Percentiles rank a stretch among this genome's conserved stretches.
Conservation (phyloP, 495 filamentous ascomycete genomes). For the Daldinia caldariorum region DNA sequence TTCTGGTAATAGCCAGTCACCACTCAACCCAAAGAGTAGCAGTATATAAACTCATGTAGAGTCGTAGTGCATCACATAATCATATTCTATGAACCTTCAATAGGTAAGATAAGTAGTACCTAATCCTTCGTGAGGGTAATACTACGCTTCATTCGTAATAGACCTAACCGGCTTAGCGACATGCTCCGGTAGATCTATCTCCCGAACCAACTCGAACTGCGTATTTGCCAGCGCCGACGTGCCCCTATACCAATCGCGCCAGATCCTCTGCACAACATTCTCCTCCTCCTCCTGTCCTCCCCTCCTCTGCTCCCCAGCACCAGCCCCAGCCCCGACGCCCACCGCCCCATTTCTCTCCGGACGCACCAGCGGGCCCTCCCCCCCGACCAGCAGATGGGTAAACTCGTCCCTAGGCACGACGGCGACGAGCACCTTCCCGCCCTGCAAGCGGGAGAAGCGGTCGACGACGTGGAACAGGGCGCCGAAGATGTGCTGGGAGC, state of each 20-base stretch:
- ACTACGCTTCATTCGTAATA: constrained; percentile 1
- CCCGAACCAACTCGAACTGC: constrained; percentile 51
- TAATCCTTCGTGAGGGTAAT: neutral
- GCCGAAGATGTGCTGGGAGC: constrained; percentile 52
- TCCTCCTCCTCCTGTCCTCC: too few species aligned
- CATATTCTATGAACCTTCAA: constrained; percentile 3
- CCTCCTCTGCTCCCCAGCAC: too few species aligned
- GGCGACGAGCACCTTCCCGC: constrained; percentile 46
- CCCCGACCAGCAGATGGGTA: constrained; percentile 40
- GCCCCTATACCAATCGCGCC: constrained; percentile 52
- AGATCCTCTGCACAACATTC: constrained; percentile 55
- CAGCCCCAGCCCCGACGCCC: constrained; percentile 27
- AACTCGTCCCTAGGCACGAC: constrained; percentile 47
- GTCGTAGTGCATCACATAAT: constrained; percentile 4
- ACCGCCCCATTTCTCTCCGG: neutral
- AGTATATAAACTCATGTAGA: constrained; percentile 27
- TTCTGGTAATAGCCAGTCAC: constrained; percentile 32
- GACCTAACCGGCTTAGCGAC: constrained; percentile 33
- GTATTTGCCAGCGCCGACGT: constrained; percentile 47
- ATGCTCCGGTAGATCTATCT: constrained; percentile 47
- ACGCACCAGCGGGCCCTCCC: constrained; percentile 28
- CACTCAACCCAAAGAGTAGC: constrained; percentile 33
- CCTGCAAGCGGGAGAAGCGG: constrained; percentile 41
- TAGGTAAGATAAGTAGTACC: too few species aligned
- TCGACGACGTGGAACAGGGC: constrained; percentile 55